Evolutionary conservation across 73 alveolate genomes (phyloP), one percentile per base, ranked within the genome.

Genomic region (Paramecium biaurelia): DNA sequence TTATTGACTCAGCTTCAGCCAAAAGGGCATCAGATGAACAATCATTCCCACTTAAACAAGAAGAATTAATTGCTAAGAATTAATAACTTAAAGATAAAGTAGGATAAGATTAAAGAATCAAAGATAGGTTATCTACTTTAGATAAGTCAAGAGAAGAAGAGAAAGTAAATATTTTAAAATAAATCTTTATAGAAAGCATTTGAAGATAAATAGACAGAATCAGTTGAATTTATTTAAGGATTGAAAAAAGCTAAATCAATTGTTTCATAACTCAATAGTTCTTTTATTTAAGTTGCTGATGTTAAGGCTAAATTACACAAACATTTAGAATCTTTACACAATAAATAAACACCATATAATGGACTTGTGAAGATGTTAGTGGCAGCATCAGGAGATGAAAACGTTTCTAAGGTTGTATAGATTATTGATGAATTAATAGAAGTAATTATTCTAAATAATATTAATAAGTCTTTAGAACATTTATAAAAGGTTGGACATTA

Each of bases 361-460:
- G 90, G 90, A 43, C 32, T 79, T 9, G 45, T 79, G 1, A 24
- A 38, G 15, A 79, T 79, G 90, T 45, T 79, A 42, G 72, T 79
- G 7, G 70, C 45, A 18, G 45, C 90, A n/a, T 32, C 90, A 20
- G 90, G 56, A 42, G 56, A 45, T 41, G 90, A 79, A 20, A 43
- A 26, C 12, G 90, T 41, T 1, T 45, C 45, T 11, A 79, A 79
- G 9, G 56, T 79, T 42, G 90, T 79, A 6, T 79, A 79, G 43
- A 79, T 79, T 45, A 79, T 79, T 79, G 90, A 79, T 45, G 90
- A 79, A 79, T 79, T 79, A 79, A 47, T 79, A 9, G 90, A 79
- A 47, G 90, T 79, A 79, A 79, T 1, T n/a, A 47, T 1, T 79
- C 4, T 79, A 26, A 26, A 26, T 28, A 63, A 1, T 34, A 18